Base-by-base conservation (phyloP, 441 rosid genomes). In the Geranium incanum region DNA sequence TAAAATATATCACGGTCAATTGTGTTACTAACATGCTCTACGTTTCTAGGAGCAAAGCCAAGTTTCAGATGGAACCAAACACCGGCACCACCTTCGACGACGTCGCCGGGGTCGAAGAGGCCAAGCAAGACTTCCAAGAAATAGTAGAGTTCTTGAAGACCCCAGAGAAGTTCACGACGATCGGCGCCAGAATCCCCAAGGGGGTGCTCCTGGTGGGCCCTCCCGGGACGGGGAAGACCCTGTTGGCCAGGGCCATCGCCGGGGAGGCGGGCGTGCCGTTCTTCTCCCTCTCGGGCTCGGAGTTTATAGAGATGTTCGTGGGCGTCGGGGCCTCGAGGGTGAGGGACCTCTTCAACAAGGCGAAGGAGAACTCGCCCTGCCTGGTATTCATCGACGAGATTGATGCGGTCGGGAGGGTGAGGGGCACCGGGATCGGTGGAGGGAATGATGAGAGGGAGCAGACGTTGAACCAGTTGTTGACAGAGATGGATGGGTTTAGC, bases 381-480 rank as follows among this genome's bases (percentile, higher is more conserved):
- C 63, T 91, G 76, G 86, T 89, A 11, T 87, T 91, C 74, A 91
- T 87, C 66, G 95, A 91, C 75, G 97, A 91, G 80, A 87, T 87
- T 28, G 97, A 91, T 81, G 93, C 90, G 8, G 88, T 89, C 1
- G 97, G 91, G 45, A 91, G 97, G 76, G 81, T 84, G 69, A 85
- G 94, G 82, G 94, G 94, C 19, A 87, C 93, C 6, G 89, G 96
- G 33, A 82, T 89, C 70, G 97, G 97, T 43, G 95, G 97, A 72
- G 95, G 95, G 70, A 91, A 91, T 75, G 94, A 91, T 77, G 93
- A 89, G 71, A 83, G 93, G 81, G 97, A 91, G 74, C 95, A 87
- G 66, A 91, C 97, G 13, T 72, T 89, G 9, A 91, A 91, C 75
- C 91, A 91, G 73, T 78, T 91, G 80, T 84, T 91, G 8, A 85